Base-by-base conservation (phyloP, 176 grass and related monocot genomes). In the Guadua angustifolia region DNA sequence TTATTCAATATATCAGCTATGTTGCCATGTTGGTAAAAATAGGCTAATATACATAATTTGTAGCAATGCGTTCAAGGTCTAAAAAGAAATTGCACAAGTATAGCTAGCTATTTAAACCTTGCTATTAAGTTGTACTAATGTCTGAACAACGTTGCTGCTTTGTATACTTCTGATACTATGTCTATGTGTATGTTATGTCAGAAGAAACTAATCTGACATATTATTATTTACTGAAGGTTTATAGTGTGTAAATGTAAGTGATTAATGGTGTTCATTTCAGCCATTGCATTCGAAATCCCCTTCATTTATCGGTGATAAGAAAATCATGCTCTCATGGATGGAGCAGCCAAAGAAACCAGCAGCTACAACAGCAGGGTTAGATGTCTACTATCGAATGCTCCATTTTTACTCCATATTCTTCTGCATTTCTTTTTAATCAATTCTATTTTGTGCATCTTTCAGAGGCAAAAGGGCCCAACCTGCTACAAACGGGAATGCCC, bases 311-410 rank as follows among this genome's bases (percentile, higher is more conserved):
- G 88, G 97, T 57, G 97, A 99, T 71, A 88, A 88, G 43, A 99
- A 89, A 91, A 90, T 96, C 21, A 92, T 79, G 43, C 77, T 99
- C 38, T 99, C 97, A 36, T 99, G 97, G 97, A 83, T 87, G 80
- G 93, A 99, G 53, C 91, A 87, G 62, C 80, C 78, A 71, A 99
- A 99, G 71, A 91, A 85, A 67, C 80, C 84, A 39, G 77, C 76
- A 91, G 84, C 83, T 88, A 82, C 86, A 61, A 83, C 84, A 82
- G 77, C 89, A 69, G 78, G 91, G 85, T 90, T 74, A 70, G 86
- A 86, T 73, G n/a, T 42, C 66, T 42, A 10, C 7, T n/a, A 35
- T 66, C 35, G 26, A 76, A 56, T 68, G 33, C 33, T 58, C 45
- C 4, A n/a, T 66, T 22, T 91, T 67, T 47, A 46, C n/a, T 46